Percentiles rank a stretch among this genome's conserved stretches.
Evolutionary conservation across 2,329 filamentous ascomycete genomes (phyloP).

Genomic region (Clonostachys solani): DNA sequence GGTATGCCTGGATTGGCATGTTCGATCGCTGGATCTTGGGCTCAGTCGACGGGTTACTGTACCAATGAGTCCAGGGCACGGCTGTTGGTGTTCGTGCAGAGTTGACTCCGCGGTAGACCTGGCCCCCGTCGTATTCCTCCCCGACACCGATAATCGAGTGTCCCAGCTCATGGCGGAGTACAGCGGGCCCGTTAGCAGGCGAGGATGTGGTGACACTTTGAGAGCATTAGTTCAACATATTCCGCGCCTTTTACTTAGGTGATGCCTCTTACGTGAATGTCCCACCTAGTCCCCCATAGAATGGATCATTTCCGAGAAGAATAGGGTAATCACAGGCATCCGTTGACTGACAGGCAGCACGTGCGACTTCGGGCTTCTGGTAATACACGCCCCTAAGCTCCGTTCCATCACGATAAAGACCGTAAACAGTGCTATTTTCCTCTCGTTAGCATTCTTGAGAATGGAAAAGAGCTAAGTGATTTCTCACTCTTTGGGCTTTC

Average conservation of each 20-base stretch:
- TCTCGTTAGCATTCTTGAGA: not conserved
- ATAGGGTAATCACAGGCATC: conserved; percentile 21
- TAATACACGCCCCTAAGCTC: conserved; percentile 23
- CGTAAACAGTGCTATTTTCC: conserved; percentile 18
- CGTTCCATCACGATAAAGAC: conserved; percentile 21
- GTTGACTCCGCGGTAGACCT: conserved; percentile 18
- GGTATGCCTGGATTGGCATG: conserved; percentile 23
- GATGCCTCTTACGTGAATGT: conserved; percentile 16
- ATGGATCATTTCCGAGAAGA: conserved; percentile 19
- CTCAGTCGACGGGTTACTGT: conserved; percentile 14
- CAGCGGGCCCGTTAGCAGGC: conserved; percentile 15
- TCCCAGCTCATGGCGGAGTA: conserved; percentile 21
- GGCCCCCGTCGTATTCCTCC: conserved; percentile 20
- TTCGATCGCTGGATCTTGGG: conserved; percentile 18
- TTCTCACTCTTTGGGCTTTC: conserved; percentile 16
- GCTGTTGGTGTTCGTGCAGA: conserved; percentile 9
- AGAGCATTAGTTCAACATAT: not conserved
- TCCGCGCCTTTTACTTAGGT: not conserved
- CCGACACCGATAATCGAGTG: conserved; percentile 28
- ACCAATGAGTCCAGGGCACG: conserved; percentile 19
- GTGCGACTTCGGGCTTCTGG: conserved; percentile 19
- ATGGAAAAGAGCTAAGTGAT: not conserved
- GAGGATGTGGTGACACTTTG: conserved; percentile 17
- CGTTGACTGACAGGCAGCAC: conserved; percentile 19
- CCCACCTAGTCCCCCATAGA: conserved; percentile 20